A percentile compares a stretch with the other conserved stretches of the same genome.
Evolutionary conservation across 2,329 filamentous ascomycete genomes (phyloP).

Genomic region (Geosmithia flava): DNA sequence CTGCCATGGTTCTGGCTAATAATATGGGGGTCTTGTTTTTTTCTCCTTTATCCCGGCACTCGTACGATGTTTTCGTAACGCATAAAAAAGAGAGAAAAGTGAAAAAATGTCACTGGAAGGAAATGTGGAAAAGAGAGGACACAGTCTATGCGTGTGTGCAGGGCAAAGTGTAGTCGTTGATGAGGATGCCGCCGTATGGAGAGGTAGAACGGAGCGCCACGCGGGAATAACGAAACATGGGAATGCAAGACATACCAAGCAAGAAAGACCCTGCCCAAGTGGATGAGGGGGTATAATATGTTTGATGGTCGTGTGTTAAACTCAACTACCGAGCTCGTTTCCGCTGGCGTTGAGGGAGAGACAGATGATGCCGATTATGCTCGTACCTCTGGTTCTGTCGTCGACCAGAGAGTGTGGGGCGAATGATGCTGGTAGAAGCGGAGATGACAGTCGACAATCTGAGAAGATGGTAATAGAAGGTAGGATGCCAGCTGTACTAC

Average conservation of each 20-base stretch:
- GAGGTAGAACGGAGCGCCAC: background rate
- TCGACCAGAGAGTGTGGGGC: background rate
- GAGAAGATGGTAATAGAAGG: too few relatives aligned
- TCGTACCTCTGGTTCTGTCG: background rate
- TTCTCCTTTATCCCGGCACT: background rate
- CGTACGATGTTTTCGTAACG: too few relatives aligned
- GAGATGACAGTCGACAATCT: background rate
- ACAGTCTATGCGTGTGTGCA: background rate
- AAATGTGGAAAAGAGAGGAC: too few relatives aligned
- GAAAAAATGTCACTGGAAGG: too few relatives aligned
- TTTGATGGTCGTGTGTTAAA: background rate
- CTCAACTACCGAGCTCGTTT: background rate
- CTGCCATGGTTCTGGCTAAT: background rate
- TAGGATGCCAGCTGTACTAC: too few relatives aligned
- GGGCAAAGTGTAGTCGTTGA: background rate
- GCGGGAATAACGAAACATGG: background rate
- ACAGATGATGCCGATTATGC: background rate
- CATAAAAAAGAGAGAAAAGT: too few relatives aligned
- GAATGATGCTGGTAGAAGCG: background rate
- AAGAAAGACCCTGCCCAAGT: background rate
- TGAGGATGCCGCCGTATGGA: background rate
- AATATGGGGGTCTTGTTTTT: background rate
- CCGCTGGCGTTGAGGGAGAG: background rate
- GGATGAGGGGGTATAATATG: background rate
- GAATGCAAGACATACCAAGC: background rate